Conservation (phyloP, 345 rosid genomes). For the Corchorus olitorius region DNA sequence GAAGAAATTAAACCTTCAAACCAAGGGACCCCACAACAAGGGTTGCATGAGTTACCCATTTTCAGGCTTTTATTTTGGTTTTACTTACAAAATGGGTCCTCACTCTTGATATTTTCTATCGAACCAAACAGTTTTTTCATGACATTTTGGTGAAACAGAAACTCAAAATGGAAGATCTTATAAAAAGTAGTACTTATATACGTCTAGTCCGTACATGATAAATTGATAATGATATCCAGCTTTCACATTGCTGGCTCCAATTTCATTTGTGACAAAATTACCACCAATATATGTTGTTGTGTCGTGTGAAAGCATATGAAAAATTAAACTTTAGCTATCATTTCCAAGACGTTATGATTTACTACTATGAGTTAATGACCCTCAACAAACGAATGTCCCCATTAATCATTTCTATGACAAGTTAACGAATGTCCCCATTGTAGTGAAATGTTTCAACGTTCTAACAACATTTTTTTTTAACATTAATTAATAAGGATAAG, state of each 20-base stretch:
- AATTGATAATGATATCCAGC: conserved; percentile 3
- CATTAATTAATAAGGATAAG: too few relatives aligned
- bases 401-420: neutral
- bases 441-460: too few relatives aligned
- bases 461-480: too few relatives aligned
- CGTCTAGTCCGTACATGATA: neutral
- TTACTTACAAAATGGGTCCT: neutral
- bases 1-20: neutral
- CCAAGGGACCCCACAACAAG: neutral
- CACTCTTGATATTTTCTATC: neutral
- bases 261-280: too few relatives aligned
- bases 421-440: neutral
- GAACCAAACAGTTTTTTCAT: neutral
- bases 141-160: neutral
- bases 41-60: neutral
- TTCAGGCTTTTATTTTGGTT: neutral
- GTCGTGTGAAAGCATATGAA: neutral
- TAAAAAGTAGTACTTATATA: neutral
- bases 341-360: conserved; percentile 8
- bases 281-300: neutral
- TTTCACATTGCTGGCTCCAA: conserved; percentile 12
- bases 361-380: too few relatives aligned
- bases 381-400: neutral
- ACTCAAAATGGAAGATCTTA: neutral
- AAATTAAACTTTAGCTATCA: neutral